Conservation (phyloP, 2,329 filamentous ascomycete genomes). For the Penicillium concentricum region DNA sequence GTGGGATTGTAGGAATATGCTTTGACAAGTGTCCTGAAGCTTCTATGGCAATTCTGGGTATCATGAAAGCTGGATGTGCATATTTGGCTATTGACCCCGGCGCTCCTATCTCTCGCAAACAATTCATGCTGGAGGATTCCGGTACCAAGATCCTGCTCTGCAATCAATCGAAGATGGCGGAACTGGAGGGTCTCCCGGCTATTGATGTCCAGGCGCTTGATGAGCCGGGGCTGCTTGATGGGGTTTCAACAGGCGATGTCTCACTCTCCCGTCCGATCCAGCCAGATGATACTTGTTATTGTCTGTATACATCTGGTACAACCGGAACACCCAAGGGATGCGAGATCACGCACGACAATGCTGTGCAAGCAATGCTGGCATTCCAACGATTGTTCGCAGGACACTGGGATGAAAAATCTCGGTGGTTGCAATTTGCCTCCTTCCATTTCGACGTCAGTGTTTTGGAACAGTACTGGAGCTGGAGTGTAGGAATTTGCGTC, state of each 20-base stretch:
- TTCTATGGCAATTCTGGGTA: constrained; percentile 76
- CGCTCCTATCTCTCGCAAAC: constrained; percentile 69
- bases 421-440: constrained; percentile 90
- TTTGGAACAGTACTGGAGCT: constrained; percentile 92
- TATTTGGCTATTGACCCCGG: constrained; percentile 78
- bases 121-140: constrained; percentile 77
- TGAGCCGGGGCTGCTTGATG: constrained; percentile 36
- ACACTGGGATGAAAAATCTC: constrained; percentile 72
- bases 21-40: constrained; percentile 85
- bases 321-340: constrained; percentile 87
- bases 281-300: constrained; percentile 68
- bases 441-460: constrained; percentile 95
- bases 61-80: constrained; percentile 77
- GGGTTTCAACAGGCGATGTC: constrained; percentile 36
- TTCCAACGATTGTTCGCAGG: constrained; percentile 74
- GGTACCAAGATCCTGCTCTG: constrained; percentile 63
- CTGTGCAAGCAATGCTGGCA: constrained; percentile 83
- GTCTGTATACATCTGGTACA: constrained; percentile 83
- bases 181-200: constrained; percentile 35
- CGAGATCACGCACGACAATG: constrained; percentile 82
- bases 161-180: constrained; percentile 45
- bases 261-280: constrained; percentile 35
- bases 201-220: constrained; percentile 51
- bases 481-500: constrained; percentile 84
- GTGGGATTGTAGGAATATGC: constrained; percentile 69